Conservation (phyloP, 75 land plant species). For the Azolla pinnata region DNA sequence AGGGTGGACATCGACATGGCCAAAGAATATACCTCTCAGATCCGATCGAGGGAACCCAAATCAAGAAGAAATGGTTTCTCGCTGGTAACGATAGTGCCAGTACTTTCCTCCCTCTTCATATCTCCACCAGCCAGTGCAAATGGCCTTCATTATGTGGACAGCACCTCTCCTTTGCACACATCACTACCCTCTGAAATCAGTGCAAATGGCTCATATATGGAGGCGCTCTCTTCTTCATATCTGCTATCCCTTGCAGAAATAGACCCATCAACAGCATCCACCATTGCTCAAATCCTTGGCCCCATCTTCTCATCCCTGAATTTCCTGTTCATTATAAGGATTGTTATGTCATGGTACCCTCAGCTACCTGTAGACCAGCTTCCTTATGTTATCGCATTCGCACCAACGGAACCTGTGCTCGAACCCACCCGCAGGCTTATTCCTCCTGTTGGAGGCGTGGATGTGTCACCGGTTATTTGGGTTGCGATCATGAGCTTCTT, state of each 20-base stretch:
- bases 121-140: no score
- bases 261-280: conserved; percentile 67
- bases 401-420: conserved; percentile 82
- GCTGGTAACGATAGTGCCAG: no score
- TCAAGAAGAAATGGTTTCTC: no score
- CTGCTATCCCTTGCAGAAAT: conserved; percentile 39
- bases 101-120: no score
- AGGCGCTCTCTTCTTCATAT: no score
- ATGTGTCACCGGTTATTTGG: conserved; percentile 93
- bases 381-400: conserved; percentile 86
- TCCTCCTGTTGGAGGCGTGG: conserved; percentile 93
- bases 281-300: conserved; percentile 48
- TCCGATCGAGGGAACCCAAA: no score
- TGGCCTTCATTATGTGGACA: no score
- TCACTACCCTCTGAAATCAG: no score
- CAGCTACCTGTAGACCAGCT: conserved; percentile 79
- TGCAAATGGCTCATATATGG: no score
- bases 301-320: conserved; percentile 68
- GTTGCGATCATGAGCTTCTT: conserved; percentile 80
- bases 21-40: no score
- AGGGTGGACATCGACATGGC: no score
- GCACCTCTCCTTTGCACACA: no score
- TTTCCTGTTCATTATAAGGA: conserved; percentile 68
- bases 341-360: conserved; percentile 99
- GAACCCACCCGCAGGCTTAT: conserved; percentile 69